A percentile compares a stretch with the other conserved stretches of the same genome.
Evolutionary conservation across 202 grass and related monocot genomes (phyloP).

Genomic region (Musa balbisiana): DNA sequence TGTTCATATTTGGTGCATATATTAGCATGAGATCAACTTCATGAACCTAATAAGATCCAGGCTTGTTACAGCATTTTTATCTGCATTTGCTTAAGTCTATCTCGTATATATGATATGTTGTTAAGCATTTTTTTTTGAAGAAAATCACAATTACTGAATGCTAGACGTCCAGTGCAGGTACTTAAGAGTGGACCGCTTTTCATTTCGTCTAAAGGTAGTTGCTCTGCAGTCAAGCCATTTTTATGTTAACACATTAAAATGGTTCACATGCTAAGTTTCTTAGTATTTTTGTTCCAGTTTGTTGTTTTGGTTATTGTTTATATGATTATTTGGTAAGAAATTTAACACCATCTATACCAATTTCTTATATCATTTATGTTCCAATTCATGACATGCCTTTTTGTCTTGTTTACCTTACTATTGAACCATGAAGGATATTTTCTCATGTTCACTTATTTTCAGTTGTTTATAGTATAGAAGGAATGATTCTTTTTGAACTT

Average conservation of each 20-base stretch:
- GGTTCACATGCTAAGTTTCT: background rate
- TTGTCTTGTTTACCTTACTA: conserved; percentile 2
- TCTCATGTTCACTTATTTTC: background rate
- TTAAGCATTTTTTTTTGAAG: background rate
- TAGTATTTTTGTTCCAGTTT: background rate
- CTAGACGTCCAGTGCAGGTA: conserved; percentile 40
- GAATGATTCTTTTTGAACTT: background rate
- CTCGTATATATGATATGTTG: no score
- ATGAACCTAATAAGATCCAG: background rate
- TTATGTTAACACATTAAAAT: background rate
- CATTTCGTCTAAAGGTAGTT: conserved; percentile 85
- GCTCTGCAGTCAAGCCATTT: background rate
- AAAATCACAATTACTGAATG: background rate
- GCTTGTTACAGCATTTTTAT: no score
- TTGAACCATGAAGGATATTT: background rate
- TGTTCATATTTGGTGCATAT: background rate
- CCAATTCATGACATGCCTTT: background rate
- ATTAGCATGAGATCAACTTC: background rate
- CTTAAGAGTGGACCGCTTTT: conserved; percentile 88
- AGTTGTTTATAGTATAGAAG: background rate
- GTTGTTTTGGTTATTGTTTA: background rate
- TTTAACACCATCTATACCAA: background rate
- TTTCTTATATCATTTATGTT: background rate
- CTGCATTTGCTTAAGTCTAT: no score
- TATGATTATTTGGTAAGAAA: background rate